phyloP scores from a whole-genome alignment of 2,329 filamentous ascomycete species.

The Geosmithia morbida region DNA sequence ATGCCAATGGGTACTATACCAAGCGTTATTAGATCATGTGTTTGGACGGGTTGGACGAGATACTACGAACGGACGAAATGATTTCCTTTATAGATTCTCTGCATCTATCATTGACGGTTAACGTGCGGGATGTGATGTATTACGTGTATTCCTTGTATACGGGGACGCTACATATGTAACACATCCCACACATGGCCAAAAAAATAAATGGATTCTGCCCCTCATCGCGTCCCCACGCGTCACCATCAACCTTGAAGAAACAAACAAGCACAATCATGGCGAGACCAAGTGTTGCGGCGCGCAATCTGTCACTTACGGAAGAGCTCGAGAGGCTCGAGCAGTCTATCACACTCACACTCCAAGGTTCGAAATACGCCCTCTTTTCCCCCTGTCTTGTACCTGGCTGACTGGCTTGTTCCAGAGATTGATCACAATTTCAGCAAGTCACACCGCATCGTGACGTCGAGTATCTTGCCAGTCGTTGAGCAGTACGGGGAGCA shows the following conservation, averaged over 20 bases:
- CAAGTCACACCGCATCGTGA: slow-evolving; percentile 90
- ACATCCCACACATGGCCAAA: neutral
- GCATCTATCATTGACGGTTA: neutral
- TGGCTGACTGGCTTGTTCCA: slow-evolving; percentile 18
- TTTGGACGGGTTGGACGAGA: neutral
- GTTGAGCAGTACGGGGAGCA: slow-evolving; percentile 94
- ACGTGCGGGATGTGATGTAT: neutral
- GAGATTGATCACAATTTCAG: slow-evolving; percentile 99
- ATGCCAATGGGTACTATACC: slow-evolving; percentile 55
- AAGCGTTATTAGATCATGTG: slow-evolving; percentile 7
- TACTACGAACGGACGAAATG: neutral
- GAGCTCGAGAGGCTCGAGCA: slow-evolving; percentile 94
- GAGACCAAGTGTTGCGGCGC: slow-evolving; percentile 28
- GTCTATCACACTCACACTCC: slow-evolving; percentile 87
- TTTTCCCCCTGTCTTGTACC: neutral
- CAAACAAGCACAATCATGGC: slow-evolving; percentile 25
- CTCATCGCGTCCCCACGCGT: slow-evolving; percentile 17
- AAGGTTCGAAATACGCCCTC: slow-evolving; percentile 40
- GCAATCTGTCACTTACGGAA: slow-evolving; percentile 69
- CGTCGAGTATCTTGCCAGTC: slow-evolving; percentile 78
- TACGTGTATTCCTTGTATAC: too few relatives aligned
- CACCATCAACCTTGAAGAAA: neutral
- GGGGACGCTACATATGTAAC: neutral
- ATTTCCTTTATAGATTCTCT: neutral
- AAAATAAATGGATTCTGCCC: slow-evolving; percentile 8